Base-by-base conservation (phyloP, 2,329 filamentous ascomycete species). In the Alternaria dauci region DNA sequence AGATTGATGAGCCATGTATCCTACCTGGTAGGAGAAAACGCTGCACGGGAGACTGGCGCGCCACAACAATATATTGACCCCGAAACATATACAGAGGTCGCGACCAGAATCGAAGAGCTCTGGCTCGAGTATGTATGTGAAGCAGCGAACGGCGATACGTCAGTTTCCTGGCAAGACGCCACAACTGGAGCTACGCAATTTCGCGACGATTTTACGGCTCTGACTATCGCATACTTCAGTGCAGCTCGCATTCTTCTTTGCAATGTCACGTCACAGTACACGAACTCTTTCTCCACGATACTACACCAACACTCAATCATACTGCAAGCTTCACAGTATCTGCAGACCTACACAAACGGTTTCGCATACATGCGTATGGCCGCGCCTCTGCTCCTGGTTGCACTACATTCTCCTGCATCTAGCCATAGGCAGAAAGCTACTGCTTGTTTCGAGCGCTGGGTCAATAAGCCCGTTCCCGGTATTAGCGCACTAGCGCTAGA, bases 291-390 rank as follows among this genome's bases (percentile, higher is more conserved):
- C 8, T 18, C 52, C 1, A 61, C 68, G 23, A 51, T 62, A 16
- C 61, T 39, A 9, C 8, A 39, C 11, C 9, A 67, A 72, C 32
- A 58, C 25, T 36, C 43, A n/a, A 55, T 53, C 18, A 71, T 76
- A 41, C 23, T 76, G 14, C 57, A 71, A 12, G 69, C 63, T 12
- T 67, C 70, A 11, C 43, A 28, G n/a, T 71, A 67, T 51, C 47
- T 74, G n/a, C 53, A 66, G 5, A 59, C 62, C 4, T 39, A 65
- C 16, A 62, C 47, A 16, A 69, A 73, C 32, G 73, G 72, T 0
- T 71, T 67, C 50, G 70, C 72, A 32, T 75, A 71, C 36, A 76
- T 75, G 69, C 69, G 75, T 11, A 74, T 76, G 67, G 69, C 71
- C 6, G 67, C 68, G 8, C 72, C 74, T 18, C 50, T 76, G 2